Evolutionary conservation across 768 basidiomycete species (phyloP), one percentile per base, ranked within the genome.

Genomic region (Kwoniella shandongensis): DNA sequence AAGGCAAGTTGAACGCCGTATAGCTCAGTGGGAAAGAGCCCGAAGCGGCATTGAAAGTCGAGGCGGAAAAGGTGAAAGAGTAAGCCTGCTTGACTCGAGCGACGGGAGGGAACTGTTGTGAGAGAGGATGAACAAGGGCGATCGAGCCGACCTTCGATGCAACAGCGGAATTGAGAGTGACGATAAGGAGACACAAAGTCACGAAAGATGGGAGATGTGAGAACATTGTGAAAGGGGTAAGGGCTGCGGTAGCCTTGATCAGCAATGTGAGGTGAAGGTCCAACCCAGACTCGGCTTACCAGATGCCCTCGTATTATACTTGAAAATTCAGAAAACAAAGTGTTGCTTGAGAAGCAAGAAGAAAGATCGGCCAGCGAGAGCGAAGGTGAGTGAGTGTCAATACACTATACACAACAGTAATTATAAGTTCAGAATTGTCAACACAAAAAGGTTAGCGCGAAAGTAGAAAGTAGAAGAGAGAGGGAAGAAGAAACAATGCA

Each of bases 91-190:
- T 79, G 40, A 85, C 76, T 60, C 88, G 84, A 26, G 88, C 89
- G 56, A 91, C 82, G 27, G 81, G 80, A n/a, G 90, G 89, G 39
- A 84, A 83, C 77, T 94, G 92, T 25, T 79, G 78, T 54, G 84
- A 80, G 35, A 88, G 79, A 17, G 87, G 83, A 68, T 82, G 81
- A 41, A 38, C 20, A 25, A 48, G 44, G 22, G 20, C 25, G 1
- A 55, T 22, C 8, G 18, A n/a, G 23, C 46, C 38, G 29, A 60
- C 23, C n/a, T 45, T 53, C 17, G 20, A 62, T n/a, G 48, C 50
- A n/a, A 53, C 32, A 6, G 40, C n/a, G 22, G 40, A 18, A 42
- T 18, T 6, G 22, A n/a, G 7, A n/a, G n/a, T 7, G 8, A 42
- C 40, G 7, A 42, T 42, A 6, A 7, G 8, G n/a, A 42, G 22